Evolutionary conservation across 176 grass and related monocot genomes (phyloP), one percentile per base, ranked within the genome.

Genomic region (Elaeis guineensis): DNA sequence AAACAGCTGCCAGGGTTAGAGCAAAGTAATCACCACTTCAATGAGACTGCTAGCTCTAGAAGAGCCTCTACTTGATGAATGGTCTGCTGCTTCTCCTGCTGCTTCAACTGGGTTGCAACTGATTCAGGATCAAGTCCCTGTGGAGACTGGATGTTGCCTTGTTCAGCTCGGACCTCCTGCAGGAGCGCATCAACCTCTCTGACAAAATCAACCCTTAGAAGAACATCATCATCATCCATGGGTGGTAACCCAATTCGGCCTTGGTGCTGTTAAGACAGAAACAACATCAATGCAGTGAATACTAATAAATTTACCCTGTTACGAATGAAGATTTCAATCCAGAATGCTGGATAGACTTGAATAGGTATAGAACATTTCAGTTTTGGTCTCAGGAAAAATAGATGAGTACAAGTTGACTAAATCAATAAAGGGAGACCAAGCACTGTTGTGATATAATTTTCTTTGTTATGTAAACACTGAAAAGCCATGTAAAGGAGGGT

Each of bases 131-230:
- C 91, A 49, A 87, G 72, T 78, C 80, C 80, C 19, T 64, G 58
- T 61, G 76, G 75, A 50, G 57, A 4, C 64, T 85, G 69, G 21
- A 59, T 52, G 17, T 69, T 72, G 18, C 67, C 61, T 72, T 90
- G 80, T 32, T 82, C 83, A 25, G 72, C 72, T 72, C 75, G 69
- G 50, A 96, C 86, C 62, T 96, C 91, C 70, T 87, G 77, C 25
- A 96, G 74, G 29, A 96, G 55, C 49, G 64, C 72, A 18, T 87
- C 80, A 16, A 96, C 83, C 73, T 87, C 91, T 67, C 80, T 90
- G 17, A 96, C 64, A 76, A 96, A 96, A 57, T 96, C 91, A 65
- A 87, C 78, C 74, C 91, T 96, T 50, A 90, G 77, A 29, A 96
- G 71, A 28, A 79, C 51, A 52, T 96, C 83, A 48, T 44, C 35